Conservation (phyloP, 2,329 filamentous ascomycete species). For the Neofusicoccum umdonicola region DNA sequence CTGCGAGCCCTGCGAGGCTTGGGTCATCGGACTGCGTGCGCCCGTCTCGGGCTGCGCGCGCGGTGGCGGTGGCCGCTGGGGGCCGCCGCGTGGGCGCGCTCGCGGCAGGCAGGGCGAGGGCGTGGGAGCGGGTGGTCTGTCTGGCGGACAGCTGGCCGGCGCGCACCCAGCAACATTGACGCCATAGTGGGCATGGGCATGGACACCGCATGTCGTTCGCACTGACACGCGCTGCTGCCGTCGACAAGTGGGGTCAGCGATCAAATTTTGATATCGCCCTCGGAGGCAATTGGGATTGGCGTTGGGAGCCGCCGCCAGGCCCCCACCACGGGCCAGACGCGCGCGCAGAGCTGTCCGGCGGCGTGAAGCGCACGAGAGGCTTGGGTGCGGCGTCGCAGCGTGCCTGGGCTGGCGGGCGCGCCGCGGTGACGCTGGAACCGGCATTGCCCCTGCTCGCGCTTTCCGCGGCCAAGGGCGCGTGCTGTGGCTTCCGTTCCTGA, state of each 20-base stretch:
- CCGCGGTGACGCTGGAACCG: neutral
- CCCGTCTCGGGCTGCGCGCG: neutral
- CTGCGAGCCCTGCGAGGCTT: neutral
- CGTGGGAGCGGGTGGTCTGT: neutral
- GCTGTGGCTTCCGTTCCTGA: conserved; percentile 14
- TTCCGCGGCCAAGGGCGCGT: conserved; percentile 13
- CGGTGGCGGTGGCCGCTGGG: neutral
- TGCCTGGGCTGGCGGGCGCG: conserved; percentile 12
- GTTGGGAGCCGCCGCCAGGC: conserved; percentile 14
- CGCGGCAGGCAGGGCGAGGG: conserved; percentile 2
- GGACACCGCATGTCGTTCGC: conserved; percentile 13
- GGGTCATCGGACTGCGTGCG: neutral
- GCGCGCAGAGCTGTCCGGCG: conserved; percentile 14
- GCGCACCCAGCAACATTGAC: neutral
- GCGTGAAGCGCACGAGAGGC: conserved; percentile 7
- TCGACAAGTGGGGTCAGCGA: conserved; percentile 15
- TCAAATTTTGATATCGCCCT: conserved; percentile 16
- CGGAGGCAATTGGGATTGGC: conserved; percentile 16
- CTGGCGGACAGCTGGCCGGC: conserved; percentile 14
- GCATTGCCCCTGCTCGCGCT: conserved; percentile 12
- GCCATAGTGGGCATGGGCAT: conserved; percentile 12
- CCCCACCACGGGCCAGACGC: conserved; percentile 15
- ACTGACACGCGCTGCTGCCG: conserved; percentile 12
- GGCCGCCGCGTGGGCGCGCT: neutral
- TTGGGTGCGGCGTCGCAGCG: conserved; percentile 7